phyloP scores from a whole-genome alignment of 305 asterid species.

The Fraxinus dipetala region DNA sequence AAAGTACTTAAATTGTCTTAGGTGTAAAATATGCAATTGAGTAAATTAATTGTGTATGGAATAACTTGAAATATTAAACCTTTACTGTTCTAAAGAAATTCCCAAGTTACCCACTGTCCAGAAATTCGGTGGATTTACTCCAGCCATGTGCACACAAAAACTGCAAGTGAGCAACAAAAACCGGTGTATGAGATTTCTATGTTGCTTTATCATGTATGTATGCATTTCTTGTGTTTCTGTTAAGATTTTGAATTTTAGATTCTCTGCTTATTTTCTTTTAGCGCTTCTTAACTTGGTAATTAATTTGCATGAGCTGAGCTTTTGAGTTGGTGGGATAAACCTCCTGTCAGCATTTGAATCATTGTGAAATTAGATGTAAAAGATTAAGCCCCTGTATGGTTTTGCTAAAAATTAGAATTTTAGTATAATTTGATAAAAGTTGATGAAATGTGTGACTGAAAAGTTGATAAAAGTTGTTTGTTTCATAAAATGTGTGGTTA shows the following conservation, averaged over 20 bases:
- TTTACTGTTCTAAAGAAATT: not conserved
- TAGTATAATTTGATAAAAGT: not conserved
- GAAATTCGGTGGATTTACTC: not conserved
- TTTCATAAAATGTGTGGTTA: not conserved
- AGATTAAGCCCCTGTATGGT: not conserved
- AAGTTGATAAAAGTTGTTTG: not conserved
- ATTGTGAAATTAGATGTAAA: not conserved
- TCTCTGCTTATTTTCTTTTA: not conserved
- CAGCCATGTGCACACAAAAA: not conserved
- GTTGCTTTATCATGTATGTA: not conserved
- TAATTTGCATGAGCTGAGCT: not conserved
- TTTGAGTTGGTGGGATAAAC: not conserved
- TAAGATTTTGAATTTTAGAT: not conserved
- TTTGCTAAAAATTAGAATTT: not conserved
- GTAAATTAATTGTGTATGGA: not conserved
- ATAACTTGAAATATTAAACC: not conserved
- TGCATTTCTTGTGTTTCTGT: not conserved
- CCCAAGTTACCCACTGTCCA: not conserved
- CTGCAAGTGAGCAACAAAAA: not conserved
- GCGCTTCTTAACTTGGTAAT: not conserved
- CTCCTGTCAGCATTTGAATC: not conserved
- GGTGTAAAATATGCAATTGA: not conserved
- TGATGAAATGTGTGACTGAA: not conserved
- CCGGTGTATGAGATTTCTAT: not conserved
- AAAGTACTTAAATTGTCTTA: not conserved